Conservation (phyloP, 78 protist species). For the Emiliania huxleyi region DNA sequence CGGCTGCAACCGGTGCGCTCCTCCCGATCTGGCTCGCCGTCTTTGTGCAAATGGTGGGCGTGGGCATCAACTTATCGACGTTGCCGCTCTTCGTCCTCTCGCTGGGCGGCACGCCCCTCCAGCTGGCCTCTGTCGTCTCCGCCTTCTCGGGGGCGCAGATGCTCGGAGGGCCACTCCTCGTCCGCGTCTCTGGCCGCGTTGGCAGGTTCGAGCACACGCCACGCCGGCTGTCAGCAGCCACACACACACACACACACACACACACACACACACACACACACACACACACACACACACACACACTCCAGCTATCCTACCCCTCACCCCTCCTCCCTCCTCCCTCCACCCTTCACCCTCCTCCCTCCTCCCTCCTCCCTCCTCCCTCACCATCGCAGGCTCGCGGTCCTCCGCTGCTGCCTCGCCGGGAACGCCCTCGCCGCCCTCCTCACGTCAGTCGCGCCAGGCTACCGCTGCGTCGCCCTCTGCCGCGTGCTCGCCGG, state of each 20-base stretch:
- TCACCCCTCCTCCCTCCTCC: too few relatives aligned
- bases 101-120: not conserved
- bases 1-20: not conserved
- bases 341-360: too few relatives aligned
- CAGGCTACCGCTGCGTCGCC: not conserved
- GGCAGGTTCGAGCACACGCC: too few relatives aligned
- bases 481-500: not conserved
- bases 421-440: not conserved
- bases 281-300: too few relatives aligned
- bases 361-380: too few relatives aligned
- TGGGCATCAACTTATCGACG: not conserved
- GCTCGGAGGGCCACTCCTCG: not conserved
- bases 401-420: not conserved
- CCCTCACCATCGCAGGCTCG: too few relatives aligned
- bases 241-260: too few relatives aligned
- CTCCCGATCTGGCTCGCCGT: not conserved
- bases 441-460: not conserved
- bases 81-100: not conserved
- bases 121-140: not conserved
- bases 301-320: too few relatives aligned
- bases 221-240: too few relatives aligned
- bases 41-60: not conserved
- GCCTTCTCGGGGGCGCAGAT: constrained; percentile 12
- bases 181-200: not conserved
- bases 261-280: too few relatives aligned